phyloP scores from a whole-genome alignment of 208 protist species.

The Crithidia fasciculata region DNA sequence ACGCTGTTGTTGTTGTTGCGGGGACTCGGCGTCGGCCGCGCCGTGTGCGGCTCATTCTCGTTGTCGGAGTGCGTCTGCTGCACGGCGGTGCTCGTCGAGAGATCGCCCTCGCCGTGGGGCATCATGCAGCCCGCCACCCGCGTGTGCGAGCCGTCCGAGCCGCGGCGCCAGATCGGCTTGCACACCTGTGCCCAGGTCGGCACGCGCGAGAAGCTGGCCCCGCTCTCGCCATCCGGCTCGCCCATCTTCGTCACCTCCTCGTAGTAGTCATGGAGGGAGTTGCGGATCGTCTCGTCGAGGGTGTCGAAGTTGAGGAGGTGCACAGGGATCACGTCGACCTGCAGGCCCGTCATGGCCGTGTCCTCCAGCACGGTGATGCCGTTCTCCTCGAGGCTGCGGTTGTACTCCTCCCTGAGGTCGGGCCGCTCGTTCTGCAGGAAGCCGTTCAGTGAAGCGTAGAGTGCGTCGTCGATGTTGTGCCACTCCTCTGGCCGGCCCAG shows the following conservation, averaged over 20 bases:
- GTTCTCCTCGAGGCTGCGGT: conserved; percentile 60
- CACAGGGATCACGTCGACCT: conserved; percentile 85
- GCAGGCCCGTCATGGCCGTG: conserved; percentile 87
- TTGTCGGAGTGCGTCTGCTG: not conserved
- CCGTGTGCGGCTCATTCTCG: not conserved
- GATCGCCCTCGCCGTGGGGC: conserved; percentile 11
- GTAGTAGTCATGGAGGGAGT: conserved; percentile 40
- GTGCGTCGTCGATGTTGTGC: conserved; percentile 77
- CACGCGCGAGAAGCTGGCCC: conserved; percentile 3
- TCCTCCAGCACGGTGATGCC: conserved; percentile 79
- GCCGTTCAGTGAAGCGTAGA: conserved; percentile 63
- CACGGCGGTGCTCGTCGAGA: conserved; percentile 5
- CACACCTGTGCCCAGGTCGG: conserved; percentile 39
- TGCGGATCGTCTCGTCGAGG: conserved; percentile 64
- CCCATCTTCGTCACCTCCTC: conserved; percentile 8
- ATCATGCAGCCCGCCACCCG: conserved; percentile 25
- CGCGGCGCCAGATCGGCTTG: conserved; percentile 37
- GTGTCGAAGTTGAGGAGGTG: conserved; percentile 65
- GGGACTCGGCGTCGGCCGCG: no score
- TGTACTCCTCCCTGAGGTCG: conserved; percentile 79
- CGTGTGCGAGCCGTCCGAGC: not conserved
- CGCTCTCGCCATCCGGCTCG: conserved; percentile 12
- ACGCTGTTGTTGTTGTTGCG: conserved; percentile 1
- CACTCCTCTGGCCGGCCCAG: conserved; percentile 55
- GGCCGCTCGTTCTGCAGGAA: conserved; percentile 67